Evolutionary conservation across 306 rosid genomes (phyloP).

Genomic region (Trichosanthes truncata): DNA sequence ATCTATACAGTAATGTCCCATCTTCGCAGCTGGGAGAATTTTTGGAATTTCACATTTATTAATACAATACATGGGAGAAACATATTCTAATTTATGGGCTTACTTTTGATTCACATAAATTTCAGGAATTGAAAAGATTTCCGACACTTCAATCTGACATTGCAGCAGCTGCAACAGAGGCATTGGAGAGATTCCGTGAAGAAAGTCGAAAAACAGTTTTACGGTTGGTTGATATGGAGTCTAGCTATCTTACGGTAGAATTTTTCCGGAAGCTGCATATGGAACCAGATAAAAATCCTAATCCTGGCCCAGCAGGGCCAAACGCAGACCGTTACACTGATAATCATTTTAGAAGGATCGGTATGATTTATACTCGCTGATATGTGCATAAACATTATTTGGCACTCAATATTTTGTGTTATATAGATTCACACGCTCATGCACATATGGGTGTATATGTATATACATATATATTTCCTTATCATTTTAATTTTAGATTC

Average conservation of each 20-base stretch:
- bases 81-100: neutral
- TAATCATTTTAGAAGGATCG: constrained; percentile 75
- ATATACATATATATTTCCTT: neutral
- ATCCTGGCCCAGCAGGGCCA: constrained; percentile 33
- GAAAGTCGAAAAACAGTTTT: constrained; percentile 78
- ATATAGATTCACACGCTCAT: neutral
- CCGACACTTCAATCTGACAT: constrained; percentile 81
- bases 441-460: neutral
- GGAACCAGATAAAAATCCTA: constrained; percentile 62
- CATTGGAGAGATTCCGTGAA: constrained; percentile 85
- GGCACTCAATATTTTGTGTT: neutral
- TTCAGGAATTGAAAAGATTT: constrained; percentile 90
- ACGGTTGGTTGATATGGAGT: constrained; percentile 97
- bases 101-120: constrained; percentile 9
- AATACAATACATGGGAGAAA: neutral
- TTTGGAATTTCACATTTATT: neutral
- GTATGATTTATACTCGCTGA: constrained; percentile 23
- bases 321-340: constrained; percentile 49
- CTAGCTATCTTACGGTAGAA: constrained; percentile 87
- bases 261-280: constrained; percentile 78
- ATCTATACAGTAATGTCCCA: neutral
- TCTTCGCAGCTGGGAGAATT: neutral
- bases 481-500: neutral
- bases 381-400: neutral
- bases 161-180: constrained; percentile 76